phyloP scores from a whole-genome alignment of 1,139 yeast species.

The Pichia norvegensis region DNA sequence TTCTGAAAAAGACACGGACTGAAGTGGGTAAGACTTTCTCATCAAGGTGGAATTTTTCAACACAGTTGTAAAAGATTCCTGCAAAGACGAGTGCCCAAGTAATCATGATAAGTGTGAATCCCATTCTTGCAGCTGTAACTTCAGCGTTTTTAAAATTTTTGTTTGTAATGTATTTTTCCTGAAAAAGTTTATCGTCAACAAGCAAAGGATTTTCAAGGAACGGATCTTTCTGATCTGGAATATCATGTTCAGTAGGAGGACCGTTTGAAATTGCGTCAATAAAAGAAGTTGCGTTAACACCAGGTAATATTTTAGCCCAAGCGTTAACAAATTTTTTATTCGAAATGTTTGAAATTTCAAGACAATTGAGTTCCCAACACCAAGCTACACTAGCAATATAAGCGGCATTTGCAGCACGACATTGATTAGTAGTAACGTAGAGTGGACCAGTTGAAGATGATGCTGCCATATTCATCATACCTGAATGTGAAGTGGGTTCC shows the following conservation, averaged over 20 bases:
- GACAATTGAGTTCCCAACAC: conserved; percentile 5
- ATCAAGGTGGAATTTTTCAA: conserved; percentile 8
- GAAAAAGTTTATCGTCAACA: conserved; percentile 2
- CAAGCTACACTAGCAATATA: conserved; percentile 5
- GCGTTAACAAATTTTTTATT: background rate
- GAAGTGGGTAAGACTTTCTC: conserved; percentile 2
- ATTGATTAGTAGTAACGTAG: background rate
- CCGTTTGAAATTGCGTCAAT: conserved; percentile 1
- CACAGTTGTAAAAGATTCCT: conserved; percentile 4
- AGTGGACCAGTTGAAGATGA: background rate
- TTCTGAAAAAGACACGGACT: conserved; percentile 4
- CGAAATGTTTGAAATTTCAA: background rate
- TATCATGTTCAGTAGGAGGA: background rate
- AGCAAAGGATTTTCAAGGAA: background rate
- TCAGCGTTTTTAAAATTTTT: conserved; percentile 3
- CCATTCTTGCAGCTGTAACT: conserved; percentile 6
- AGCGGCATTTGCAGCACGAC: background rate
- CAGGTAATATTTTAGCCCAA: background rate
- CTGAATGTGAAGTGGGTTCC: background rate
- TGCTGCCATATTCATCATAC: background rate
- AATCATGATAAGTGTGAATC: conserved; percentile 8
- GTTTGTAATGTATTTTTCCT: conserved; percentile 2
- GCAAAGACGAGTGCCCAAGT: conserved; percentile 9
- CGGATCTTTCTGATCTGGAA: background rate
- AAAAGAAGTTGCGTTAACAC: background rate